phyloP scores from a whole-genome alignment of 495 filamentous ascomycete genomes.

The Penicillium longicatenatum region DNA sequence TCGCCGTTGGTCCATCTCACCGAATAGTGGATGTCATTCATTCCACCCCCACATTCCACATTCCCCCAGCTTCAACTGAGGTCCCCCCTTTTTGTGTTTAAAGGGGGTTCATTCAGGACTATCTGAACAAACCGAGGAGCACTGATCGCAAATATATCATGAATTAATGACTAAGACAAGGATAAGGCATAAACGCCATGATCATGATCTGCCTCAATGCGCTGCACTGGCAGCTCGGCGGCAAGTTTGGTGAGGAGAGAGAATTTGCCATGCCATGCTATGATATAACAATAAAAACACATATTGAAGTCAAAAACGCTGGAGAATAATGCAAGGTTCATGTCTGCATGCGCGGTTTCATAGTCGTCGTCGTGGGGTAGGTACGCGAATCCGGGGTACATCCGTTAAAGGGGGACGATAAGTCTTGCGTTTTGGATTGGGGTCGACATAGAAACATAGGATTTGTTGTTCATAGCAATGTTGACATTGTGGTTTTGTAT shows the following conservation, averaged over 20 bases:
- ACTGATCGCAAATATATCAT: background rate
- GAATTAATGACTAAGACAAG: background rate
- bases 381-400: constrained; percentile 3
- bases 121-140: too few relatives aligned
- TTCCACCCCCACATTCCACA: background rate
- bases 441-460: constrained; percentile 40
- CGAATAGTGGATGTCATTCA: constrained; percentile 6
- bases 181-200: background rate
- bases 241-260: background rate
- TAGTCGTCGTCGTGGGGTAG: background rate
- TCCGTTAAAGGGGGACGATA: background rate
- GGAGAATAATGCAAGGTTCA: background rate
- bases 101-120: background rate
- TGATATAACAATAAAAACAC: background rate
- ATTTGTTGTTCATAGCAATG: constrained; percentile 42
- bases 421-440: background rate
- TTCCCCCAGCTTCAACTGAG: background rate
- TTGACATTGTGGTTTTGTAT: constrained; percentile 34
- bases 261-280: background rate
- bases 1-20: constrained; percentile 11
- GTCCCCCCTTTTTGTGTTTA: background rate
- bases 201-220: background rate
- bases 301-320: background rate
- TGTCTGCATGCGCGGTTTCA: background rate
- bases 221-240: background rate